Conservation (phyloP, 2,329 filamentous ascomycete species). For the Colletotrichum scovillei region DNA sequence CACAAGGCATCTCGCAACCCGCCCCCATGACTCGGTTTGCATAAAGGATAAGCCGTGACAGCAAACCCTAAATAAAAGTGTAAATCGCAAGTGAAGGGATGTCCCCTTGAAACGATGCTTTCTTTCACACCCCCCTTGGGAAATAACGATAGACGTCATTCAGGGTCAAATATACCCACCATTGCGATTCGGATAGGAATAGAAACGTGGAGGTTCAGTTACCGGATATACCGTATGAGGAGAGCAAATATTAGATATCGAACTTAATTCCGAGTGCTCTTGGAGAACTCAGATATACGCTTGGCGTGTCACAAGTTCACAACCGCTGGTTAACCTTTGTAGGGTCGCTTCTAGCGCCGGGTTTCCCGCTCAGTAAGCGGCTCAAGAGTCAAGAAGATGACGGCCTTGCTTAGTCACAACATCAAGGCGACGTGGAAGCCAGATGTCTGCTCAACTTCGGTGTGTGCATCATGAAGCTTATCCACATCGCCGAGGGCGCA, state of each 20-base stretch:
- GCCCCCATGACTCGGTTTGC: slow-evolving; percentile 22
- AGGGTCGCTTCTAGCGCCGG: neutral
- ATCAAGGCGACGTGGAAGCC: neutral
- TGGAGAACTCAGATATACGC: too few species aligned
- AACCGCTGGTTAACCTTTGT: neutral
- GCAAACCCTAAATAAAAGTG: slow-evolving; percentile 30
- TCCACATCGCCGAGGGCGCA: neutral
- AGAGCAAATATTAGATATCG: neutral
- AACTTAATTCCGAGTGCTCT: too few species aligned
- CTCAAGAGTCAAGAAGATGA: neutral
- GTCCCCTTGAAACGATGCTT: slow-evolving; percentile 11
- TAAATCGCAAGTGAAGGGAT: slow-evolving; percentile 11
- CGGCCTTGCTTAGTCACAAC: neutral
- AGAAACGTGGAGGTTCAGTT: neutral
- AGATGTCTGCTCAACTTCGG: neutral
- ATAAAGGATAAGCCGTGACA: slow-evolving; percentile 30
- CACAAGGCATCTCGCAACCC: neutral
- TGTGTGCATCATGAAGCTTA: neutral
- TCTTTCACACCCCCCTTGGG: neutral
- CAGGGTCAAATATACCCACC: neutral
- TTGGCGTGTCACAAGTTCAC: too few species aligned
- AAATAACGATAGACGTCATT: neutral
- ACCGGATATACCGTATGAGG: neutral
- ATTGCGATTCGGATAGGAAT: neutral
- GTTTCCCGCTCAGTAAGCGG: neutral